A percentile compares a stretch with the other conserved stretches of the same genome.
Conservation (phyloP, 208 protist genomes). For the Trypanosoma vivax region DNA sequence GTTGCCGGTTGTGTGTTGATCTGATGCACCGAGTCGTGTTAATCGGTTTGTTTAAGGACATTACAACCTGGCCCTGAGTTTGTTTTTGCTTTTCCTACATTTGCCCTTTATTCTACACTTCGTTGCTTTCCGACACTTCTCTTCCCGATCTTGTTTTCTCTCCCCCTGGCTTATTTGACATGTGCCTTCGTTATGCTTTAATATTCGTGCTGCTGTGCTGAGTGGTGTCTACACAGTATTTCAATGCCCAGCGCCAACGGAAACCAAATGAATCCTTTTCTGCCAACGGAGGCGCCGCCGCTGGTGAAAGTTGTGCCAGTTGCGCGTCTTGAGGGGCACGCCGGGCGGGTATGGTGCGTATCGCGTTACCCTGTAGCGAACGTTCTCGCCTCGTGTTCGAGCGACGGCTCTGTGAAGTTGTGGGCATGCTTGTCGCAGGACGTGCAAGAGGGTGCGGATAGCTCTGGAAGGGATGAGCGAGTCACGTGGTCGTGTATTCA, state of each 20-base stretch:
- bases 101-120: too few species aligned
- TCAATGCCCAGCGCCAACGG: not conserved
- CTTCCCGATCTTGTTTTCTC: too few species aligned
- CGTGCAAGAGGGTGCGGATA: not conserved
- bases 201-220: too few species aligned
- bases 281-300: conserved; percentile 10
- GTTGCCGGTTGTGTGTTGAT: conserved; percentile 2
- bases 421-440: conserved; percentile 31
- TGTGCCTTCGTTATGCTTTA: too few species aligned
- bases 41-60: too few species aligned
- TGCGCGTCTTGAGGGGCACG: conserved; percentile 48
- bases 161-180: too few species aligned
- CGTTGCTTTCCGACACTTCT: too few species aligned
- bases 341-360: conserved; percentile 79
- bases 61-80: too few species aligned
- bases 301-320: conserved; percentile 30
- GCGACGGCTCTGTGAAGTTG: conserved; percentile 59
- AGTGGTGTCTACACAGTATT: not conserved
- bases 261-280: conserved; percentile 1
- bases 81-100: too few species aligned
- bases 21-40: not conserved
- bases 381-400: conserved; percentile 68
- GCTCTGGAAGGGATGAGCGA: not conserved
- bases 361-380: conserved; percentile 64
- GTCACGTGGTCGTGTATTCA: conserved; percentile 40